phyloP scores from a whole-genome alignment of 208 protist species.

The Acanthamoeba healyi region DNA sequence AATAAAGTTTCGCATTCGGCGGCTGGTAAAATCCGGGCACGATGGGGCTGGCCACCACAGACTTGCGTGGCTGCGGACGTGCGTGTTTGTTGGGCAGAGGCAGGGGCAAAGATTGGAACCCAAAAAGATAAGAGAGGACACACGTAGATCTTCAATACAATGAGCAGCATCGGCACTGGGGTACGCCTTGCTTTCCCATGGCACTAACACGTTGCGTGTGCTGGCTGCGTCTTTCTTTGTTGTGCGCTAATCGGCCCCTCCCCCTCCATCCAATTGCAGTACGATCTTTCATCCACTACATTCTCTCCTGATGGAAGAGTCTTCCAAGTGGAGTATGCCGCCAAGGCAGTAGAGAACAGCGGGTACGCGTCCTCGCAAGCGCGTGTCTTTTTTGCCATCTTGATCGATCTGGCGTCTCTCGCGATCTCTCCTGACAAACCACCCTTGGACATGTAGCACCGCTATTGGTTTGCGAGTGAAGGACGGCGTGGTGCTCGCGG shows the following conservation, averaged over 20 bases:
- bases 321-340: slow-evolving; percentile 99
- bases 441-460: slow-evolving; percentile 89
- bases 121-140: not conserved
- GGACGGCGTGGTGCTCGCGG: slow-evolving; percentile 98
- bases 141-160: not conserved
- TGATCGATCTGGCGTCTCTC: not conserved
- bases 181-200: not conserved
- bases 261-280: slow-evolving; percentile 86
- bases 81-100: not conserved
- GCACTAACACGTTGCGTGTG: too few species aligned
- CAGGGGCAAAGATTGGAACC: not conserved
- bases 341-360: slow-evolving; percentile 99
- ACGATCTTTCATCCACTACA: slow-evolving; percentile 98
- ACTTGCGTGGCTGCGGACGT: not conserved
- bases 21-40: not conserved
- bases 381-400: not conserved
- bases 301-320: slow-evolving; percentile 99
- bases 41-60: not conserved
- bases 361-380: slow-evolving; percentile 84
- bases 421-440: not conserved
- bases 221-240: not conserved
- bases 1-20: too few species aligned
- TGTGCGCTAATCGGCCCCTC: not conserved
- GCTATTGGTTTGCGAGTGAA: slow-evolving; percentile 96
- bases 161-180: slow-evolving; percentile 70